Evolutionary conservation across 1,139 yeast genomes (phyloP).

Genomic region (Kazachstania sp.): DNA sequence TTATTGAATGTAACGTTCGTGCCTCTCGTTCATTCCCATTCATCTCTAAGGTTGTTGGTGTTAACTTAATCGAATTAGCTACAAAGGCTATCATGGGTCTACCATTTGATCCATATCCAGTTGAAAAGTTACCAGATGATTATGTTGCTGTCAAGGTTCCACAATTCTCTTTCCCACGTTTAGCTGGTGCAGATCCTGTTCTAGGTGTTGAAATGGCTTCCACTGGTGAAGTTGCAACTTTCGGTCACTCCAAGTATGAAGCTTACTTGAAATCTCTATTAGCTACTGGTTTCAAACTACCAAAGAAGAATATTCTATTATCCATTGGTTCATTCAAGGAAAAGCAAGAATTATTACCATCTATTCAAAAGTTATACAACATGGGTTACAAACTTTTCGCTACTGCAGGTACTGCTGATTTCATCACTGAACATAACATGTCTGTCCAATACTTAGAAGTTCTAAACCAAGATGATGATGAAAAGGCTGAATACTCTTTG

Average conservation of each 20-base stretch:
- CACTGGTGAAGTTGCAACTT: constrained; percentile 98
- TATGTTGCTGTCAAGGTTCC: constrained; percentile 98
- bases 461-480: constrained; percentile 60
- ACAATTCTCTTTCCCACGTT: constrained; percentile 93
- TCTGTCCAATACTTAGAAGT: constrained; percentile 95
- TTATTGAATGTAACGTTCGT: constrained; percentile 96
- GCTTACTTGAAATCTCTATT: constrained; percentile 91
- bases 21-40: constrained; percentile 99
- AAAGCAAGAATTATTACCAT: constrained; percentile 85
- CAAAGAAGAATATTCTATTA: constrained; percentile 87
- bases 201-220: constrained; percentile 99
- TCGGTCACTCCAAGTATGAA: constrained; percentile 93
- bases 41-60: constrained; percentile 95
- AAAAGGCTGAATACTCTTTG: constrained; percentile 88
- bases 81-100: constrained; percentile 91
- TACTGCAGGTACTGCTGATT: constrained; percentile 98
- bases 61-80: constrained; percentile 94
- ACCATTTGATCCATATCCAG: constrained; percentile 84
- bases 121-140: constrained; percentile 78
- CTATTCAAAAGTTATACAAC: constrained; percentile 70
- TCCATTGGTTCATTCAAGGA: constrained; percentile 98
- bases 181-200: constrained; percentile 98
- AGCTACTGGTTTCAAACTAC: constrained; percentile 91
- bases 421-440: constrained; percentile 85
- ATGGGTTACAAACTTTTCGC: constrained; percentile 90